Conservation (phyloP, 164 flowering plant species). For the Macadamia tetraphylla region DNA sequence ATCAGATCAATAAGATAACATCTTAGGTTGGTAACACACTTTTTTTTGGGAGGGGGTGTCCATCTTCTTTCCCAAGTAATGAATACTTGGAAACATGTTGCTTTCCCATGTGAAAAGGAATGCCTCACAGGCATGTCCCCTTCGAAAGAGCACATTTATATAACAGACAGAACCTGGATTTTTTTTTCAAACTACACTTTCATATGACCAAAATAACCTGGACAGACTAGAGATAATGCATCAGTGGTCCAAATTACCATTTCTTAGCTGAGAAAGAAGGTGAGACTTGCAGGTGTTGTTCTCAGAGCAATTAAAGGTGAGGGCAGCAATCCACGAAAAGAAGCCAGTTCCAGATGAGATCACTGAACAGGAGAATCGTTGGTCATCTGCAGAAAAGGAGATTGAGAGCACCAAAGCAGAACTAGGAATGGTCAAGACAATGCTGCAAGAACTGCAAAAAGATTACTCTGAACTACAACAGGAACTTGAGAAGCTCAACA, state of each 20-base stretch:
- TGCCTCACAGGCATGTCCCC: neutral
- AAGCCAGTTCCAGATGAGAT: conserved; percentile 23
- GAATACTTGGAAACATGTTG: neutral
- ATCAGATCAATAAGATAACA: too few relatives aligned
- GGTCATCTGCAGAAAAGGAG: conserved; percentile 41
- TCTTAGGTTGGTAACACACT: too few relatives aligned
- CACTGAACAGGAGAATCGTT: conserved; percentile 31
- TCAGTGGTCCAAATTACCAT: neutral
- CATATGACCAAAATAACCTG: neutral
- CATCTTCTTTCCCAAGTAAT: too few relatives aligned
- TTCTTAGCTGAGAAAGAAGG: conserved; percentile 4
- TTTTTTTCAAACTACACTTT: neutral
- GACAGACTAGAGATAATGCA: neutral
- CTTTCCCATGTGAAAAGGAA: neutral
- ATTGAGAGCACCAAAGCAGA: conserved; percentile 47
- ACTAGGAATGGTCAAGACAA: conserved; percentile 44
- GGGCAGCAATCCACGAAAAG: conserved; percentile 47
- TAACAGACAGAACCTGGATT: neutral
- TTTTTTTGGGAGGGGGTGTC: too few relatives aligned
- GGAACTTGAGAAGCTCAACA: conserved; percentile 40
- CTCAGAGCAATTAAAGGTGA: conserved; percentile 74
- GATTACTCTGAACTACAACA: conserved; percentile 52
- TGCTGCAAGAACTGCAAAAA: conserved; percentile 50
- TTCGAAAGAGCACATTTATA: neutral
- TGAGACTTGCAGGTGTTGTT: conserved; percentile 50